Base-by-base conservation (phyloP, 768 basidiomycete species). In the Leucogyrophana mollusca region DNA sequence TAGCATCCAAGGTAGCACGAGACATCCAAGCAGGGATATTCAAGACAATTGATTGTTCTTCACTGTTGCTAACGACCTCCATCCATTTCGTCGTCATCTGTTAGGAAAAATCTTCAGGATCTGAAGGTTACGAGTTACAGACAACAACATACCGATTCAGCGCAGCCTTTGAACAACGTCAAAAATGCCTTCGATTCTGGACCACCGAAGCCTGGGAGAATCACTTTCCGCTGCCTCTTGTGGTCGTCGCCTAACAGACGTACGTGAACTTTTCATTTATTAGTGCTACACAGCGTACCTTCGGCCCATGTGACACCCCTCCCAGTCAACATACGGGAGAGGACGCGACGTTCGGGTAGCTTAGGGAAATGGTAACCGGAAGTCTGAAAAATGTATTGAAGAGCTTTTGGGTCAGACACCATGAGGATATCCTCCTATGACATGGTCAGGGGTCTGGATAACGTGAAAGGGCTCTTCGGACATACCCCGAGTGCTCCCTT, bases 141-240 rank as follows among this genome's bases (percentile, higher is more conserved):
- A 35, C 9, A 35, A 27, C 21, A 21, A n/a, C n/a, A n/a, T n/a
- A 68, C 65, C 20, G 54, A 49, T 43, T 57, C 56, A 1, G 56
- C 66, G 9, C 54, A 72, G 47, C 64, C 66, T 30, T 61, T 68
- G 61, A 82, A 81, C 39, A 80, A 64, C 20, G 70, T 63, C 6
- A 80, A 66, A 47, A 77, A 79, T 1, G 78, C 68, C 45, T 71
- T 79, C 25, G 73, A 69, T 51, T 80, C 77, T 1, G 73, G 71
- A 8, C 60, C 69, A 42, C 79, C 78, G 47, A 82, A 82, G 3
- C 76, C 79, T 3, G 78, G 79, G 39, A 77, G 65, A 68, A 81
- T 73, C 17, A 78, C 67, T 50, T 70, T 79, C 47, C 77, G 62
- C 45, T 82, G 79, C 35, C 81, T 70, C 55, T 66, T 77, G 49